Evolutionary conservation across 805 yeast genomes (phyloP).

Genomic region (Metschnikowia arizonensis): DNA sequence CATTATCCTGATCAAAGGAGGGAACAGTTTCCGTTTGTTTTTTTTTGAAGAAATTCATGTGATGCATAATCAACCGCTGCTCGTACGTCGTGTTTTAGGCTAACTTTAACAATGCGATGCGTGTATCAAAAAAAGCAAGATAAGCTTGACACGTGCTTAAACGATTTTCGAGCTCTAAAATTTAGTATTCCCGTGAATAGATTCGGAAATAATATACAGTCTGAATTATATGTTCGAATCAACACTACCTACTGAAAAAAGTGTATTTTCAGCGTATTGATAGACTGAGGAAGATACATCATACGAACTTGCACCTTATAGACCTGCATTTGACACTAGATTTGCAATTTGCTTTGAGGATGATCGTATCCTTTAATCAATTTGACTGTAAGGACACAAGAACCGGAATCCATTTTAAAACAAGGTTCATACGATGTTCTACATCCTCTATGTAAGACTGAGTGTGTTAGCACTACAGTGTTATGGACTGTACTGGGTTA

Average conservation of each 20-base stretch:
- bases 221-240: background rate
- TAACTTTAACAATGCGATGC: background rate
- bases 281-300: background rate
- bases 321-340: background rate
- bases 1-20: conserved; percentile 13
- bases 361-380: too few species aligned
- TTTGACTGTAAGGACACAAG: too few species aligned
- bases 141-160: background rate
- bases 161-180: background rate
- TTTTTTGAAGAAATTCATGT: conserved; percentile 15
- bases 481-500: background rate
- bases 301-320: background rate
- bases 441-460: too few species aligned
- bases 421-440: too few species aligned
- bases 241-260: background rate
- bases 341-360: too few species aligned
- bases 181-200: too few species aligned
- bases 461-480: background rate
- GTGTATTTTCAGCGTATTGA: background rate
- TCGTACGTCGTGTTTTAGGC: background rate
- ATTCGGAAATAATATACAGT: too few species aligned
- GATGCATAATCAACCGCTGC: background rate
- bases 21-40: conserved; percentile 8
- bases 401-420: too few species aligned
- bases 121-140: background rate